Conservation (phyloP, 2,329 filamentous ascomycete species). For the Aureobasidium namibiae region DNA sequence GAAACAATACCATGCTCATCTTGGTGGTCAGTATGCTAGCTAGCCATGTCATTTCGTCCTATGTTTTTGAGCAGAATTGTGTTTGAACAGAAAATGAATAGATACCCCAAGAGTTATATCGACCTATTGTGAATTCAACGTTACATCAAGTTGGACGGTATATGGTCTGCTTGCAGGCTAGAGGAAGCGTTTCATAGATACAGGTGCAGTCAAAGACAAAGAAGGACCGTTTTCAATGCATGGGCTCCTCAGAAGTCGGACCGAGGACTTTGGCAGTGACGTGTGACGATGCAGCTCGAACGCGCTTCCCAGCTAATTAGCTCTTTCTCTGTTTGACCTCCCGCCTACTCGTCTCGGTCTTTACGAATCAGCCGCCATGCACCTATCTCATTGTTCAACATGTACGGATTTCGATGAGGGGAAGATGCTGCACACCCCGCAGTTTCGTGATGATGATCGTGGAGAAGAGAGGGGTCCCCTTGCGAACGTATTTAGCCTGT, state of each 20-base stretch:
- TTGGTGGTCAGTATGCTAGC: slow-evolving; percentile 11
- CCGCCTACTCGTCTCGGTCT: neutral
- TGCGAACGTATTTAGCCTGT: neutral
- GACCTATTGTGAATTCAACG: neutral
- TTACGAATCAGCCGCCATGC: neutral
- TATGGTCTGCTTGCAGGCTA: no score
- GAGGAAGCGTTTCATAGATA: no score
- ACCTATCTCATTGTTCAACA: neutral
- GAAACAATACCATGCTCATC: slow-evolving; percentile 12
- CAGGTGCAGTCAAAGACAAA: no score
- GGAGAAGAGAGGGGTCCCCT: neutral
- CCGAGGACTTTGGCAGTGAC: no score
- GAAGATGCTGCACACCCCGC: neutral
- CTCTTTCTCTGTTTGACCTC: neutral
- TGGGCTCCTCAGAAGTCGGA: no score
- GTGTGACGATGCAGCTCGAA: no score
- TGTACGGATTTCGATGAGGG: neutral
- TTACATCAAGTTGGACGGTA: neutral
- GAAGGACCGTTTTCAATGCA: no score
- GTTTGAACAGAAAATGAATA: neutral
- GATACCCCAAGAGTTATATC: neutral
- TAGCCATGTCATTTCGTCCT: slow-evolving; percentile 13
- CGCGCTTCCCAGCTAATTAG: neutral
- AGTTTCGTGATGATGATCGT: neutral
- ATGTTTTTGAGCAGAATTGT: neutral